A percentile compares a stretch with the other conserved stretches of the same genome.
These are phyloP conservation scores for Candida ortonii DNA, from an alignment of 805 yeast species.

Conservation along the genomic window DNA sequence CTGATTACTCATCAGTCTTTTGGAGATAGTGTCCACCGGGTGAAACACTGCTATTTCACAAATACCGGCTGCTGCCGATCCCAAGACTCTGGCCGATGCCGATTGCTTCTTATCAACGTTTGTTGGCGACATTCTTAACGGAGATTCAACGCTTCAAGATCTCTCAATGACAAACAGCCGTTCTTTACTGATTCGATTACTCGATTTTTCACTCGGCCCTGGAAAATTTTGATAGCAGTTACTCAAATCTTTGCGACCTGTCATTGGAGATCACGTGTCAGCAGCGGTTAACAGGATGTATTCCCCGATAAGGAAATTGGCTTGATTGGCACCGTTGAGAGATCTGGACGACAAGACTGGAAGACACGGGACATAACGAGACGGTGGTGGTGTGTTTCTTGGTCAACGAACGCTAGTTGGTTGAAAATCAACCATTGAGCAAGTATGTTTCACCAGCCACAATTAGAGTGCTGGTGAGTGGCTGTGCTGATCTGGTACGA, in stretches of 20 bases:
- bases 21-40: constrained; percentile 97
- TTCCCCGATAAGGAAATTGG: neutral
- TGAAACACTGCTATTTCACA: constrained; percentile 96
- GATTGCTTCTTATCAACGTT: constrained; percentile 74
- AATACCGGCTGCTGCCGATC: constrained; percentile 98
- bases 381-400: too few relatives aligned
- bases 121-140: constrained; percentile 25
- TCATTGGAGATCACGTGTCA: constrained; percentile 1
- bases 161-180: constrained; percentile 1
- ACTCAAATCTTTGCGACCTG: too few relatives aligned
- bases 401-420: too few relatives aligned
- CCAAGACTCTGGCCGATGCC: constrained; percentile 84
- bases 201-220: too few relatives aligned
- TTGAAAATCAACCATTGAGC: too few relatives aligned
- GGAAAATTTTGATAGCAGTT: too few relatives aligned
- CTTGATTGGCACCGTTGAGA: neutral
- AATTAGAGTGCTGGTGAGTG: too few relatives aligned
- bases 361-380: too few relatives aligned
- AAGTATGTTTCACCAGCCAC: too few relatives aligned
- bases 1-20: constrained; percentile 86
- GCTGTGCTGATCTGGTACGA: too few relatives aligned
- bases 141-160: too few relatives aligned
- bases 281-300: neutral
- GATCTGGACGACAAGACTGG: too few relatives aligned
- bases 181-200: constrained; percentile 1